These are phyloP conservation scores for Fusarium ambrosium DNA, from an alignment of 2,329 filamentous ascomycete genomes.

Conservation along the genomic window DNA sequence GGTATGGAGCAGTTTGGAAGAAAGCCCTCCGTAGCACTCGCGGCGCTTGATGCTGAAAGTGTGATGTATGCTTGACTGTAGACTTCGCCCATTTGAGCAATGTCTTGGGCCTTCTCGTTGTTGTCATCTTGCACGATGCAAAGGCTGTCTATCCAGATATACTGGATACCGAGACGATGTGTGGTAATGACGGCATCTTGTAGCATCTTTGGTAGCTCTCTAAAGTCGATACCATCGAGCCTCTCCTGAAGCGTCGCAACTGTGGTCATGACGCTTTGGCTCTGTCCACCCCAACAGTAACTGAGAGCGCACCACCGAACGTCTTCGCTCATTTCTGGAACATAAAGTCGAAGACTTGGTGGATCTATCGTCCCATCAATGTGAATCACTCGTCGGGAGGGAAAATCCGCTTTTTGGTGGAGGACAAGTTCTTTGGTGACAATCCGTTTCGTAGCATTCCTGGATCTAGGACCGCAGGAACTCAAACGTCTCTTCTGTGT, in stretches of 20 bases:
- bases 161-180: neutral
- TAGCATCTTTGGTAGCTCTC: constrained; percentile 2
- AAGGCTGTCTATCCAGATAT: constrained; percentile 15
- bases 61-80: neutral
- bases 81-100: neutral
- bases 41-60: neutral
- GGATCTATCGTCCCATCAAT: neutral
- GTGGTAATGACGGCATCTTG: neutral
- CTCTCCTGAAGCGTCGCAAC: neutral
- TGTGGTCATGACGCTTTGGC: constrained; percentile 12
- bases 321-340: neutral
- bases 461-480: neutral
- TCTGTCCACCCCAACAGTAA: constrained; percentile 20
- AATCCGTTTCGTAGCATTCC: neutral
- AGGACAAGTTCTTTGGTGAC: neutral
- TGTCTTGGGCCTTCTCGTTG: neutral
- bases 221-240: constrained; percentile 2
- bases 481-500: neutral
- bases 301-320: constrained; percentile 16
- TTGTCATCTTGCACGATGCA: constrained; percentile 8
- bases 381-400: too few relatives aligned
- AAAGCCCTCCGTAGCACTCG: neutral
- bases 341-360: neutral
- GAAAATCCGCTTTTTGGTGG: too few relatives aligned
- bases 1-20: neutral